These are phyloP conservation scores for Suillus ampliporus DNA, from an alignment of 768 basidiomycete species.

Conservation along the genomic window DNA sequence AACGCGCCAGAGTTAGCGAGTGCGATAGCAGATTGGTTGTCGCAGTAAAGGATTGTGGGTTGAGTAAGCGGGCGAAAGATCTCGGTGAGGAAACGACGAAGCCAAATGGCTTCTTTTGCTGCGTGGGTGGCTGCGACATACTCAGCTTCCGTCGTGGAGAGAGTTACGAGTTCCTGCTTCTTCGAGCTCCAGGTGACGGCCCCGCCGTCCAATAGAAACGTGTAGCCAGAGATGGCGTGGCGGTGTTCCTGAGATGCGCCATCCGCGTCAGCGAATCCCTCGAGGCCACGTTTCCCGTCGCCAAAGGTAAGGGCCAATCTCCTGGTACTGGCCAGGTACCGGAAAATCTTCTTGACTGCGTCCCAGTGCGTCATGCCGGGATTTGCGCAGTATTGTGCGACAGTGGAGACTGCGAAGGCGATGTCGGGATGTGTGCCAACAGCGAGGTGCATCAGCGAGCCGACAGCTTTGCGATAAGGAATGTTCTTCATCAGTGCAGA, in stretches of 20 bases:
- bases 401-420: slow-evolving; percentile 18
- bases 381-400: slow-evolving; percentile 17
- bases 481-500: no score
- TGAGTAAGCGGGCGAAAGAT: slow-evolving; percentile 19
- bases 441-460: slow-evolving; percentile 21
- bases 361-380: slow-evolving; percentile 14
- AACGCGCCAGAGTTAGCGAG: neutral
- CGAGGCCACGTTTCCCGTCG: neutral
- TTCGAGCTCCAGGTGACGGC: slow-evolving; percentile 39
- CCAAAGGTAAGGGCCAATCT: slow-evolving; percentile 14
- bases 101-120: slow-evolving; percentile 31
- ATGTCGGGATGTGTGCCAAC: slow-evolving; percentile 20
- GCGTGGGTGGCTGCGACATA: slow-evolving; percentile 41
- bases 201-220: slow-evolving; percentile 38
- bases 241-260: slow-evolving; percentile 14
- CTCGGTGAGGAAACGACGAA: slow-evolving; percentile 23
- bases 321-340: slow-evolving; percentile 20
- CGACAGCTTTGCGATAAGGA: neutral
- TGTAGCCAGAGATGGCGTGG: slow-evolving; percentile 33
- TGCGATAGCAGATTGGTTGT: slow-evolving; percentile 8
- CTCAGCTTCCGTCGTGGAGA: slow-evolving; percentile 47
- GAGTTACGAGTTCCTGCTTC: slow-evolving; percentile 19
- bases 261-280: slow-evolving; percentile 17
- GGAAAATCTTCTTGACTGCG: slow-evolving; percentile 21
- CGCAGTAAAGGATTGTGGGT: slow-evolving; percentile 20